Evolutionary conservation across 2,329 filamentous ascomycete species (phyloP).

Genomic region (Penicillium fuscoglaucum): DNA sequence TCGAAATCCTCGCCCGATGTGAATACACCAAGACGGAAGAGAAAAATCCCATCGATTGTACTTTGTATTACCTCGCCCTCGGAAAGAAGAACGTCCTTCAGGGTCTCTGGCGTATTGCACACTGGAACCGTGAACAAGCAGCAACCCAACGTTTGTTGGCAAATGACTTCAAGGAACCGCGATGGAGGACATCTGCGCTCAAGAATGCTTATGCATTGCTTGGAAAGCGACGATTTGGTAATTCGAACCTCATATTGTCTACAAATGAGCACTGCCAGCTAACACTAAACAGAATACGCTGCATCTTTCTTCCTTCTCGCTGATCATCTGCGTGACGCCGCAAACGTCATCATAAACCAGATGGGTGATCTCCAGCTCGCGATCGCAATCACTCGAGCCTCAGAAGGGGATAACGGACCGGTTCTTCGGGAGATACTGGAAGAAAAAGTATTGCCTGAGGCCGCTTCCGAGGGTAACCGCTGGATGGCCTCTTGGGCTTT

Average conservation of each 20-base stretch:
- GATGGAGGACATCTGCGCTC: slow-evolving; percentile 84
- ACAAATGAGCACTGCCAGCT: slow-evolving; percentile 2
- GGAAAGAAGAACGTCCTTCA: slow-evolving; percentile 87
- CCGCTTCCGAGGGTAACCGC: slow-evolving; percentile 77
- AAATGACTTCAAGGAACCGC: slow-evolving; percentile 86
- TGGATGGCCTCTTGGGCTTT: slow-evolving; percentile 97
- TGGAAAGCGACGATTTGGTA: slow-evolving; percentile 83
- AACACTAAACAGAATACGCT: slow-evolving; percentile 69
- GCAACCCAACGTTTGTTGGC: slow-evolving; percentile 76
- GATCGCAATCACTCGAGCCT: slow-evolving; percentile 81
- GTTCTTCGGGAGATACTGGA: slow-evolving; percentile 72
- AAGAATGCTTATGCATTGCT: slow-evolving; percentile 97
- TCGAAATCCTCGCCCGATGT: slow-evolving; percentile 87
- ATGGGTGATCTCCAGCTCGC: slow-evolving; percentile 87
- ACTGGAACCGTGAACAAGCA: slow-evolving; percentile 80
- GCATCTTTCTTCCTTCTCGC: slow-evolving; percentile 94
- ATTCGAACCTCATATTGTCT: background rate
- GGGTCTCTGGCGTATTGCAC: slow-evolving; percentile 92
- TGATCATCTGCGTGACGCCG: slow-evolving; percentile 78
- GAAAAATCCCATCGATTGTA: slow-evolving; percentile 88
- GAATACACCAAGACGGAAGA: slow-evolving; percentile 87
- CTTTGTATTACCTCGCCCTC: slow-evolving; percentile 85
- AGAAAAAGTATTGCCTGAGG: slow-evolving; percentile 75
- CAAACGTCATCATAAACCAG: slow-evolving; percentile 82
- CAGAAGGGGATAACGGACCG: slow-evolving; percentile 79